Evolutionary conservation across 1,284 basidiomycete species (phyloP), one percentile per base, ranked within the genome.

Genomic region (Ustilago shanxiensis): DNA sequence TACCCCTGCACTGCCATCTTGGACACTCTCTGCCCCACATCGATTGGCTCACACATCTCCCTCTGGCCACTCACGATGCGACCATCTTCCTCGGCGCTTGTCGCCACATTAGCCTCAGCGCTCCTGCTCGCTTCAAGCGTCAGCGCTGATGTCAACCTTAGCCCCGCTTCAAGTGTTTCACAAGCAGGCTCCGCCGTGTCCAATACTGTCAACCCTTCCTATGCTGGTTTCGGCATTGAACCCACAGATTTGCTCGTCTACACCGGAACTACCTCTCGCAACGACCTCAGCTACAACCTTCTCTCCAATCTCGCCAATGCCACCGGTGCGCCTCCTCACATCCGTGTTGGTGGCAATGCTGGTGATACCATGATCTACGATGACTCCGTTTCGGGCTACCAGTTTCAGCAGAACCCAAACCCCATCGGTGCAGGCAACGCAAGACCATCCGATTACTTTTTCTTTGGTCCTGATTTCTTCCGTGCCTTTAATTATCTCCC

Each of bases 181-280:
- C 44, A 50, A 11, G 75, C 75, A 39, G 66, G 66, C 28, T 62
- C 59, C 20, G 57, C 68, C 41, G 51, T 81, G 41, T 82, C 80
- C 16, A 59, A 63, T 29, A 66, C 59, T 35, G 69, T 82, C 60
- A 75, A 57, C 55, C 76, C 80, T 35, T 76, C 78, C 28, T 82
- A 68, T 41, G 77, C 68, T 11, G 80, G 80, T 16, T 71, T 82
- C 58, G 80, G 80, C 51, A 82, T 82, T 67, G 80, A 82, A 57
- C 80, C 80, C 2, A 58, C 79, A 22, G 77, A 78, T 60, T 60
- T 82, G 16, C 61, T 73, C 29, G 50, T 77, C 53, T 82, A 69
- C 60, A 80, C 80, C 20, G 80, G 79, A 18, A 66, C 63, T 9
- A 45, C 53, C 8, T 52, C 62, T 10, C 51, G 61, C 53, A 82